Base-by-base conservation (phyloP, 116 monocot genomes). In the Trichopus zeylanicus region DNA sequence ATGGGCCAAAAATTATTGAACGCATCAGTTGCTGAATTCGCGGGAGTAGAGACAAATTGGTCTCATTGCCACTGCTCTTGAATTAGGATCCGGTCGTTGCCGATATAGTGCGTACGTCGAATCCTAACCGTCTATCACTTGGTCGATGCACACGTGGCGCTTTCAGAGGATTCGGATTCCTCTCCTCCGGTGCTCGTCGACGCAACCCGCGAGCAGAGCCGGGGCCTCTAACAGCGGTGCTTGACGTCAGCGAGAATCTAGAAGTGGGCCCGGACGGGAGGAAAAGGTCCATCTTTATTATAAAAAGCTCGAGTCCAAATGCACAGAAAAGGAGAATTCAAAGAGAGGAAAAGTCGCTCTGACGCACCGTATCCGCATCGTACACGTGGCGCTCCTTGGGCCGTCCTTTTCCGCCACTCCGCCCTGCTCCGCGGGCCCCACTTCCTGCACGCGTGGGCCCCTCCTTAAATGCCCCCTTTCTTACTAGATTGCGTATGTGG, bases 281-380 rank as follows among this genome's bases (percentile, higher is more conserved):
- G 13, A 42, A 42, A 15, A 18, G 42, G 42, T n/a, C 42, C 7
- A 12, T n/a, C 16, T 42, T 42, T 4, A 42, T 42, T 42, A n/a
- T n/a, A n/a, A n/a, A n/a, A n/a, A n/a, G n/a, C n/a, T n/a, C n/a
- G n/a, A n/a, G n/a, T 42, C 13, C n/a, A 42, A 42, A 42, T 16
- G n/a, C 18, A 13, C 18, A 1, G 3, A 42, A 42, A 12, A 3
- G 1, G 3, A 16, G n/a, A 12, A 16, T 42, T 42, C 42, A 49
- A 49, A 49, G 49, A 24, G 49, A n/a, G 21, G 8, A 9, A 28
- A 28, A 26, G 53, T 26, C 12, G 7, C 53, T 26, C 24, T 53
- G 35, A 9, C 58, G 37, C 58, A 34, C n/a, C 58, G 58, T 37
- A 58, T 58, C 58, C 35, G 37, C 34, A 58, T 37, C 58, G 3